Evolutionary conservation across 805 yeast species (phyloP).

Genomic region (Starmerella stellata): DNA sequence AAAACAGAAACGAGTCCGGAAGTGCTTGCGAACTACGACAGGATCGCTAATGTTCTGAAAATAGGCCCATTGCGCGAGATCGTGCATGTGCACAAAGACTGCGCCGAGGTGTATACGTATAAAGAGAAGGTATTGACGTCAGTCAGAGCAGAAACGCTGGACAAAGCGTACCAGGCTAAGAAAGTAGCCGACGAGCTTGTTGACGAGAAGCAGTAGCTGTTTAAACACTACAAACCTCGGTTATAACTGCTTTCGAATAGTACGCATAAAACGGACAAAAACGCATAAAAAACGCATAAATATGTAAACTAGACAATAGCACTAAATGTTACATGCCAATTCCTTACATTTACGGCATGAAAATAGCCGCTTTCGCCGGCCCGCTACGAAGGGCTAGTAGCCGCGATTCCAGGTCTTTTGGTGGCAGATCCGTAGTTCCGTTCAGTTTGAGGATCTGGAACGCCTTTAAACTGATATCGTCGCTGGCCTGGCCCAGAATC

Average conservation of each 20-base stretch:
- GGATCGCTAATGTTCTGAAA: constrained; percentile 11
- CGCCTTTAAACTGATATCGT: constrained; percentile 19
- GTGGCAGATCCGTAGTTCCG: constrained; percentile 11
- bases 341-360: background rate
- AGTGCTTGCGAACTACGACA: constrained; percentile 3
- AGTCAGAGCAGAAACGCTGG: constrained; percentile 1
- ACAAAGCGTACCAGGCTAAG: background rate
- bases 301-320: no score
- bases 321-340: no score
- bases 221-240: no score
- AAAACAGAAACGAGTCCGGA: background rate
- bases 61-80: constrained; percentile 14
- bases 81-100: constrained; percentile 4
- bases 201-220: background rate
- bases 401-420: constrained; percentile 6
- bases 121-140: constrained; percentile 1
- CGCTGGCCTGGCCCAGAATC: constrained; percentile 22
- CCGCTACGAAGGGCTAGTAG: constrained; percentile 6
- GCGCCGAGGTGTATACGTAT: constrained; percentile 4
- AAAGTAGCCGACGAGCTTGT: background rate
- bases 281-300: no score
- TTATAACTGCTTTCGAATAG: no score
- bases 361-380: constrained; percentile 3
- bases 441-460: constrained; percentile 16
- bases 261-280: no score